Conservation (phyloP, 1,284 basidiomycete genomes). For the Coniferiporia sulphurascens region DNA sequence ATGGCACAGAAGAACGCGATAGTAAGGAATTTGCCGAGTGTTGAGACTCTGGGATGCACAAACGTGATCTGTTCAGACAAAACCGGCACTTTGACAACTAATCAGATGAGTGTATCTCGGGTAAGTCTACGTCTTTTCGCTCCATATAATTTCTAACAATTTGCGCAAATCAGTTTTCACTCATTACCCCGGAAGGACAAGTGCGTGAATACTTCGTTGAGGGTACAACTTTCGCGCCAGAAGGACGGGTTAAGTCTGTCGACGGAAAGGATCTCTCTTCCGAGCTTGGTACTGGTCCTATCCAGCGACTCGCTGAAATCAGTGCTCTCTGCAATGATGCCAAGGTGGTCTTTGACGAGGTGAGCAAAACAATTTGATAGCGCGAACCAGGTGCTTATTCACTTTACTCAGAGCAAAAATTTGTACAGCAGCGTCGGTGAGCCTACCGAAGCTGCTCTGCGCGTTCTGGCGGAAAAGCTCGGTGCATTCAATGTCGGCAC, state of each 20-base stretch:
- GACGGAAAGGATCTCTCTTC: constrained; percentile 53
- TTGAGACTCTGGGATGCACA: constrained; percentile 93
- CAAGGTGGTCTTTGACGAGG: constrained; percentile 80
- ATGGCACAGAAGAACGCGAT: constrained; percentile 99
- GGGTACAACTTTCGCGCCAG: constrained; percentile 86
- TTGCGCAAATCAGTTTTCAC: constrained; percentile 54
- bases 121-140: constrained; percentile 36
- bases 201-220: constrained; percentile 77
- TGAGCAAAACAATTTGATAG: constrained; percentile 32
- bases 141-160: constrained; percentile 16
- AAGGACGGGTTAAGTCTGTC: constrained; percentile 65
- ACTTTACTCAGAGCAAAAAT: constrained; percentile 57
- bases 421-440: constrained; percentile 87
- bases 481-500: constrained; percentile 36
- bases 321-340: constrained; percentile 91
- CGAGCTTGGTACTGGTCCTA: constrained; percentile 64
- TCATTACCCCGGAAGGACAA: constrained; percentile 53
- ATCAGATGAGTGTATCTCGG: constrained; percentile 91
- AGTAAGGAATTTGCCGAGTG: constrained; percentile 91
- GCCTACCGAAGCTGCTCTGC: constrained; percentile 94
- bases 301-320: constrained; percentile 84
- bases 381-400: not conserved
- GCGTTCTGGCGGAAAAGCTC: constrained; percentile 89
- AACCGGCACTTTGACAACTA: constrained; percentile 93
- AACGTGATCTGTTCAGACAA: constrained; percentile 98